phyloP scores from a whole-genome alignment of 495 filamentous ascomycete genomes.

The Xanthoparmelia taractica region DNA sequence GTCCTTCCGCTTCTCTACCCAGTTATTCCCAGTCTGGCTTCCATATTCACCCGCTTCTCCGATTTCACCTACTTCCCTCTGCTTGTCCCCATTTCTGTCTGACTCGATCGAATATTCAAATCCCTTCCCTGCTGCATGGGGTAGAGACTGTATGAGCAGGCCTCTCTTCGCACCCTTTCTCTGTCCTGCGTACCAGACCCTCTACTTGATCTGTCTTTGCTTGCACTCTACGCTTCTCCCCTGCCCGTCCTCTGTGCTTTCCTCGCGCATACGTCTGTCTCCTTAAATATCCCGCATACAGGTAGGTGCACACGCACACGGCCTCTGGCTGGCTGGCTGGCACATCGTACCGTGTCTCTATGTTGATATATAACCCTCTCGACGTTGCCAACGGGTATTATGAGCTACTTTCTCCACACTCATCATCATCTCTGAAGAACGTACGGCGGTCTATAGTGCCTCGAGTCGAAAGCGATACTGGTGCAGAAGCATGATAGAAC shows the following conservation, averaged over 20 bases:
- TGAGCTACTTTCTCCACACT: too few species aligned
- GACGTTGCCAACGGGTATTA: too few species aligned
- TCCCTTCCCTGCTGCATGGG: neutral
- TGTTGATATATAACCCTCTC: too few species aligned
- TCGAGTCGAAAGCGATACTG: too few species aligned
- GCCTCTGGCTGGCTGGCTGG: too few species aligned
- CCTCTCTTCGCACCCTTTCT: neutral
- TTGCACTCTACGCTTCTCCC: neutral
- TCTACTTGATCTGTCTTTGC: neutral
- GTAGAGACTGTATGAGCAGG: neutral
- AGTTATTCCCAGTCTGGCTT: neutral
- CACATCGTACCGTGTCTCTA: too few species aligned
- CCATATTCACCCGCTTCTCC: neutral
- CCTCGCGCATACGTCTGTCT: too few species aligned
- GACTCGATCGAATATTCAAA: neutral
- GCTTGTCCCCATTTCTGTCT: neutral
- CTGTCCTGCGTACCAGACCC: neutral
- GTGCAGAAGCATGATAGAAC: neutral
- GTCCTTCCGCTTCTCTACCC: neutral
- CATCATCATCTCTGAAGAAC: too few species aligned
- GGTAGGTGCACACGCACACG: neutral
- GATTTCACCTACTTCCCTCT: neutral
- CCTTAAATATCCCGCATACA: neutral
- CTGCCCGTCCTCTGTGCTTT: neutral
- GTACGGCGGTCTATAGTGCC: too few species aligned